A percentile compares a stretch with the other conserved stretches of the same genome.
Evolutionary conservation across 306 rosid species (phyloP).

Genomic region (Medicago arabica): DNA sequence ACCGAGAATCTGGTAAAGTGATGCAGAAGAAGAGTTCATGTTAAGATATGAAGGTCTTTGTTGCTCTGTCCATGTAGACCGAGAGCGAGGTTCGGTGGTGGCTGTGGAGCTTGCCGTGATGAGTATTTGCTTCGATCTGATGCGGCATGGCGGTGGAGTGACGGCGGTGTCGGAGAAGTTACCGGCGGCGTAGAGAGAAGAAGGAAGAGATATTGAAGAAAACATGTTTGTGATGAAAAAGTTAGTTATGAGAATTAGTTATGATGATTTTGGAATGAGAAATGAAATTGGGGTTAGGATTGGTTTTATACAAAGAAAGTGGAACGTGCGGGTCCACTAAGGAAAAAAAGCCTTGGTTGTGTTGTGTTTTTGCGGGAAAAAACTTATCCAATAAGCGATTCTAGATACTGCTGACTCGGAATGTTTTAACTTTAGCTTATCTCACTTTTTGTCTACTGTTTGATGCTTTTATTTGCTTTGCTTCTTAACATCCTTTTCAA

Average conservation of each 20-base stretch:
- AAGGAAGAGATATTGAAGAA: background rate
- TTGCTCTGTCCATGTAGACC: conserved; percentile 53
- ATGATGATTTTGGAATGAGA: background rate
- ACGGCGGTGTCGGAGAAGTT: conserved; percentile 19
- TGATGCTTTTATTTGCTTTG: no score
- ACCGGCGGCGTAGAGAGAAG: background rate
- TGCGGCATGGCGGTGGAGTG: conserved; percentile 20
- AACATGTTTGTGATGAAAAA: background rate
- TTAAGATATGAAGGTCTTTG: conserved; percentile 48
- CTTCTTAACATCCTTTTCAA: no score
- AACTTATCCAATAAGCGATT: background rate
- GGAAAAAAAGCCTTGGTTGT: background rate
- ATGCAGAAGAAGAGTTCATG: conserved; percentile 39
- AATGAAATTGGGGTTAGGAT: background rate
- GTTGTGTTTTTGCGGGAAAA: background rate
- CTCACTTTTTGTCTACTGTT: no score
- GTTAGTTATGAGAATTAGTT: background rate
- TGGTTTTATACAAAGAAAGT: background rate
- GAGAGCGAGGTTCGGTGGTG: conserved; percentile 48
- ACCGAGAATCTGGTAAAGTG: conserved; percentile 81
- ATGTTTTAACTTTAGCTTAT: background rate
- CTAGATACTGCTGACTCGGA: background rate
- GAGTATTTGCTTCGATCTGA: conserved; percentile 27
- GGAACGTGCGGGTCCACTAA: background rate
- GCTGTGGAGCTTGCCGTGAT: conserved; percentile 47